phyloP scores from a whole-genome alignment of 345 rosid species.

The Microcos paniculata region DNA sequence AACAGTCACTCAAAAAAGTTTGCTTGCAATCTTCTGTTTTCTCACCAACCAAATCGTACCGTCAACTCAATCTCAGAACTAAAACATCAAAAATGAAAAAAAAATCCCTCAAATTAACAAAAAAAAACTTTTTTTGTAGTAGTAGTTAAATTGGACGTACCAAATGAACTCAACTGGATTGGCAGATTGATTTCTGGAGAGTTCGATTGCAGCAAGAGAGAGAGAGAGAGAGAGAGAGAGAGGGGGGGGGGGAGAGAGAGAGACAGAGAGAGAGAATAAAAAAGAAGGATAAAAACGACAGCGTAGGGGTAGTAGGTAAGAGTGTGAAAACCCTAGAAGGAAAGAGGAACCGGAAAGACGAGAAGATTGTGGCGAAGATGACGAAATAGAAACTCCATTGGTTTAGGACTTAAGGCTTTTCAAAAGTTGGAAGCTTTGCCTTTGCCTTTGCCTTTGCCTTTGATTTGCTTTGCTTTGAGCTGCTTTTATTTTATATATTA shows the following conservation, averaged over 20 bases:
- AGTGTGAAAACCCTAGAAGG: constrained; percentile 16
- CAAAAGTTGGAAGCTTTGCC: constrained; percentile 22
- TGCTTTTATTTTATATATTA: not conserved
- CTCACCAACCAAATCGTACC: constrained; percentile 18
- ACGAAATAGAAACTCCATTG: constrained; percentile 13
- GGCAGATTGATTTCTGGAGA: constrained; percentile 10
- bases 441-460: not conserved
- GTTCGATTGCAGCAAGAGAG: constrained; percentile 1
- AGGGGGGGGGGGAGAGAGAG: not conserved
- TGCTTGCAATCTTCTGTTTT: constrained; percentile 4
- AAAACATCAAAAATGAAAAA: not conserved
- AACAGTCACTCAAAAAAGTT: not conserved
- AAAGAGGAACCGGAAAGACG: constrained; percentile 9
- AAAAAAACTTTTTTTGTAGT: not conserved
- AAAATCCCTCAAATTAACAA: not conserved
- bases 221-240: not conserved
- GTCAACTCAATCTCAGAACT: not conserved
- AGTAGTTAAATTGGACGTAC: constrained; percentile 10
- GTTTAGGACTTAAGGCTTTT: constrained; percentile 1
- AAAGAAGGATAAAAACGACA: not conserved
- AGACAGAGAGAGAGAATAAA: not conserved
- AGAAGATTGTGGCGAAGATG: constrained; percentile 28
- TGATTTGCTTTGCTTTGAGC: not conserved
- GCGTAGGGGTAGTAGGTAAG: constrained; percentile 4
- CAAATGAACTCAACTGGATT: constrained; percentile 12